Conservation (phyloP, 1,139 yeast genomes). For the Diutina catenulata region DNA sequence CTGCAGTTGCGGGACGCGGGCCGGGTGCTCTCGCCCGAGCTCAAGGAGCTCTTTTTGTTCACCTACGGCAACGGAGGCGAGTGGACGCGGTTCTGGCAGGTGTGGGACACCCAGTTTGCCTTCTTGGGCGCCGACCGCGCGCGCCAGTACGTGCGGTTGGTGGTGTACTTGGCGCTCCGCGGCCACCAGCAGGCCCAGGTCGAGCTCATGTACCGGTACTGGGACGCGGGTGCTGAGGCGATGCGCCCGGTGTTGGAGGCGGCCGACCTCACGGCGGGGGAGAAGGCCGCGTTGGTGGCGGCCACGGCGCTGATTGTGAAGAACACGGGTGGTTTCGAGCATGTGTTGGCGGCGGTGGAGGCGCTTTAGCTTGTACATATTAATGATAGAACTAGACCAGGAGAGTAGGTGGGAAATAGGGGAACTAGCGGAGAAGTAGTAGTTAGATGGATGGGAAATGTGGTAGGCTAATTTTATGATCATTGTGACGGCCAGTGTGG, state of each 20-base stretch:
- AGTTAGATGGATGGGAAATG: too few relatives aligned
- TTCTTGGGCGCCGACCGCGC: neutral
- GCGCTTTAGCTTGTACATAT: neutral
- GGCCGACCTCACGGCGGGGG: neutral
- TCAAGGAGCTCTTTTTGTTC: neutral
- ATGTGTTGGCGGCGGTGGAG: neutral
- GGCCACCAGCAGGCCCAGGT: neutral
- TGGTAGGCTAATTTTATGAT: too few relatives aligned
- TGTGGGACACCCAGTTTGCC: neutral
- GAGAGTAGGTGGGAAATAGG: constrained; percentile 61
- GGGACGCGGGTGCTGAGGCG: neutral
- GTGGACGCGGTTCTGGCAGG: constrained; percentile 1
- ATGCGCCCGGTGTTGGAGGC: neutral
- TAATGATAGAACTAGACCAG: constrained; percentile 40
- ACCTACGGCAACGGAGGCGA: constrained; percentile 1
- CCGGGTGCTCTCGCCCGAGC: neutral
- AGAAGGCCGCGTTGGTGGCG: neutral
- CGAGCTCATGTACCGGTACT: neutral
- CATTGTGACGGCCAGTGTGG: too few relatives aligned
- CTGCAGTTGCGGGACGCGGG: neutral
- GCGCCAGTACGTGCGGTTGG: neutral
- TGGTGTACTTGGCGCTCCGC: neutral
- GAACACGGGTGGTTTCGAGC: neutral
- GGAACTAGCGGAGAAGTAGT: constrained; percentile 58
- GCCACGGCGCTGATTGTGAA: neutral